A percentile compares a stretch with the other conserved stretches of the same genome.
phyloP scores from a whole-genome alignment of 768 basidiomycete genomes.

The Holtermannia corniformis region DNA sequence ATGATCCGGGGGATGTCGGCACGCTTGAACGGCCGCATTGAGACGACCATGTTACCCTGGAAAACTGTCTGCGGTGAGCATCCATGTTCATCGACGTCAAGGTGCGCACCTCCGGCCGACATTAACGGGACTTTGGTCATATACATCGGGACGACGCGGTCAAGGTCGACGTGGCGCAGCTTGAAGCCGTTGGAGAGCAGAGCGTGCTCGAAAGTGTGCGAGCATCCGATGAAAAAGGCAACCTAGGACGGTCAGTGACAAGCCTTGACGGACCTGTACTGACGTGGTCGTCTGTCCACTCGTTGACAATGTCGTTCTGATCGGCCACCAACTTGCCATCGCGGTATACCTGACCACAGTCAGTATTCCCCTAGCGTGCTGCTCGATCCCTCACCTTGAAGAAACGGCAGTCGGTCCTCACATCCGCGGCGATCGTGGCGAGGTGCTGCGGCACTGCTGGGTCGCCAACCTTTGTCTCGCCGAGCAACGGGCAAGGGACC shows the following conservation, averaged over 20 bases:
- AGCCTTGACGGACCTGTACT: slow-evolving; percentile 5
- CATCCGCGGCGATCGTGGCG: slow-evolving; percentile 18
- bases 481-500: slow-evolving; percentile 31
- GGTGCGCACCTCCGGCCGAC: slow-evolving; percentile 13
- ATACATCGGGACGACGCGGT: slow-evolving; percentile 25
- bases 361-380: neutral
- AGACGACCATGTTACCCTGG: slow-evolving; percentile 29
- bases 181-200: slow-evolving; percentile 10
- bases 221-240: slow-evolving; percentile 30
- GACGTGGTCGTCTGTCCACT: slow-evolving; percentile 30
- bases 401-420: slow-evolving; percentile 20
- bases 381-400: slow-evolving; percentile 14
- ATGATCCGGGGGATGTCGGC: slow-evolving; percentile 9
- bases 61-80: slow-evolving; percentile 6
- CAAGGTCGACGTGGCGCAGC: slow-evolving; percentile 21
- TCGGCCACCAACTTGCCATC: slow-evolving; percentile 14
- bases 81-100: neutral
- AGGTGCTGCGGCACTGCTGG: slow-evolving; percentile 15
- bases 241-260: neutral
- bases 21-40: slow-evolving; percentile 27
- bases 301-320: slow-evolving; percentile 8
- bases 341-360: slow-evolving; percentile 3
- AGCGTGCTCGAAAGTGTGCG: slow-evolving; percentile 27
- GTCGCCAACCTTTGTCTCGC: slow-evolving; percentile 25
- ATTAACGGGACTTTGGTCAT: slow-evolving; percentile 4